Conservation (phyloP, 805 yeast species). For the Naumovozyma baii region DNA sequence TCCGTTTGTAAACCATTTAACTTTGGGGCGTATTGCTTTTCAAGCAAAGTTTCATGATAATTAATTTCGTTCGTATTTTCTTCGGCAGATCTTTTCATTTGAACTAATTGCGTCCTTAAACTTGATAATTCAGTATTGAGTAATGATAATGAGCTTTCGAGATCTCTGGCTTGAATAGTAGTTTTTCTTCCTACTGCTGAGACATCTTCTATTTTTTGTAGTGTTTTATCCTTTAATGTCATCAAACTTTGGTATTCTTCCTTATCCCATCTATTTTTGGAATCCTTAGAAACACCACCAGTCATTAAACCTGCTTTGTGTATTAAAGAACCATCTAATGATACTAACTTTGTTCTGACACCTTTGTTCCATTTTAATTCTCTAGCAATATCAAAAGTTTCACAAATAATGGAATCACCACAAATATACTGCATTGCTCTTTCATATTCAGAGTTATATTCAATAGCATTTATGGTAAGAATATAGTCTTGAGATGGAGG, state of each 20-base stretch:
- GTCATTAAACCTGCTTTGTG: conserved; percentile 86
- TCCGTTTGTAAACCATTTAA: conserved; percentile 19
- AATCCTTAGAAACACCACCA: conserved; percentile 61
- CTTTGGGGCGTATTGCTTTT: conserved; percentile 24
- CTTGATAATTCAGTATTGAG: conserved; percentile 39
- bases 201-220: conserved; percentile 36
- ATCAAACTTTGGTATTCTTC: conserved; percentile 48
- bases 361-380: conserved; percentile 57
- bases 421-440: conserved; percentile 73
- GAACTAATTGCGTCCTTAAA: conserved; percentile 37
- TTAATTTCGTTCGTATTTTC: conserved; percentile 43
- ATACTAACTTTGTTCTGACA: conserved; percentile 57
- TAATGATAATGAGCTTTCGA: conserved; percentile 46
- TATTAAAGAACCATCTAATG: conserved; percentile 76
- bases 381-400: conserved; percentile 57
- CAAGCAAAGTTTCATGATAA: conserved; percentile 34
- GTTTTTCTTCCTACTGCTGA: conserved; percentile 38
- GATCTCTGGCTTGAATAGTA: conserved; percentile 44
- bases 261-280: conserved; percentile 59
- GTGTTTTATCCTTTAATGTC: conserved; percentile 41
- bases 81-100: conserved; percentile 35
- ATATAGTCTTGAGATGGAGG: conserved; percentile 28
- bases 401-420: conserved; percentile 72
- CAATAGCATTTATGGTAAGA: conserved; percentile 56
- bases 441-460: conserved; percentile 57